phyloP scores from a whole-genome alignment of 2,329 filamentous ascomycete species.

The Knufia petricola region DNA sequence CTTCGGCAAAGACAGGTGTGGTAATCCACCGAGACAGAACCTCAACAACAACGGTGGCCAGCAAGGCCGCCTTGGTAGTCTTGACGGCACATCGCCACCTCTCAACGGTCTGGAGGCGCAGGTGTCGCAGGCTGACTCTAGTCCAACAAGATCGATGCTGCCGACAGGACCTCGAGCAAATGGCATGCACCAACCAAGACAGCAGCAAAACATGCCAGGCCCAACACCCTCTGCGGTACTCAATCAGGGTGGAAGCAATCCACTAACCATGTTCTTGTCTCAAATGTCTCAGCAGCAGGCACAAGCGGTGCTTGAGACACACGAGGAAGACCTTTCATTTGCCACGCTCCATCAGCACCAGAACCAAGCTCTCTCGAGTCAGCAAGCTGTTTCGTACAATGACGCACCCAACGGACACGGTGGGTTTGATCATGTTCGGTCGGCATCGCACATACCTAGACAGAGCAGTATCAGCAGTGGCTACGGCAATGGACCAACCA shows the following conservation, averaged over 20 bases:
- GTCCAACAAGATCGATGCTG: conserved; percentile 47
- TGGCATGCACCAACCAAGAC: conserved; percentile 44
- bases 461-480: conserved; percentile 25
- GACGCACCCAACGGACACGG: conserved; percentile 49
- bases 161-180: conserved; percentile 47
- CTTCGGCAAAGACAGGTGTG: conserved; percentile 96
- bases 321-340: conserved; percentile 32
- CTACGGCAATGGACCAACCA: conserved; percentile 27
- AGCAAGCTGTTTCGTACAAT: conserved; percentile 74
- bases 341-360: conserved; percentile 52
- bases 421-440: conserved; percentile 33
- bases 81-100: conserved; percentile 47
- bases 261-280: conserved; percentile 84
- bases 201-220: conserved; percentile 37
- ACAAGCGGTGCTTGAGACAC: conserved; percentile 57
- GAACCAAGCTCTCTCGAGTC: conserved; percentile 53
- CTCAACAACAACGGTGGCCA: conserved; percentile 51
- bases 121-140: conserved; percentile 49
- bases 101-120: conserved; percentile 49
- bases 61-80: conserved; percentile 52
- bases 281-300: conserved; percentile 53
- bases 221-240: conserved; percentile 64
- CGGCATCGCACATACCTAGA: conserved; percentile 37
- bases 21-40: conserved; percentile 86
- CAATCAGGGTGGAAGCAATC: conserved; percentile 72